phyloP scores from a whole-genome alignment of 106 monocot genomes.

The Dioscorea dumetorum region DNA sequence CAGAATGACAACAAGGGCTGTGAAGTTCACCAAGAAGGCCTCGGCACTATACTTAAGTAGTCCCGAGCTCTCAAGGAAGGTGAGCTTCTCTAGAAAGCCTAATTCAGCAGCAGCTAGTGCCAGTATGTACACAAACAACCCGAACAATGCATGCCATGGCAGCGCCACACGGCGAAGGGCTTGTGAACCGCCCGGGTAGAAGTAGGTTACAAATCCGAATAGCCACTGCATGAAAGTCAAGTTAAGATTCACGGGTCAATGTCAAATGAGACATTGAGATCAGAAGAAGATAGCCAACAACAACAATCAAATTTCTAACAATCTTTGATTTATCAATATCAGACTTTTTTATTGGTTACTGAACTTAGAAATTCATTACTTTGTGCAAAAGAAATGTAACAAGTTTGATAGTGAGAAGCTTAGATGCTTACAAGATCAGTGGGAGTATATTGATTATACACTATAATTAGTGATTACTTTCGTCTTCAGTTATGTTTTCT shows the following conservation, averaged over 20 bases:
- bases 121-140: slow-evolving; percentile 73
- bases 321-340: too few relatives aligned
- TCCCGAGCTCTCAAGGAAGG: slow-evolving; percentile 68
- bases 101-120: slow-evolving; percentile 46
- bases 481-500: too few relatives aligned
- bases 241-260: not conserved
- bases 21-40: slow-evolving; percentile 88
- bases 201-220: slow-evolving; percentile 69
- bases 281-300: not conserved
- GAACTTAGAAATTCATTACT: too few relatives aligned
- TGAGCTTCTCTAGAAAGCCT: slow-evolving; percentile 91
- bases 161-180: slow-evolving; percentile 22
- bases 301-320: not conserved
- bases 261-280: not conserved
- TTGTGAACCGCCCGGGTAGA: slow-evolving; percentile 48
- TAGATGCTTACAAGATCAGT: too few relatives aligned
- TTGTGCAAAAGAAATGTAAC: too few relatives aligned
- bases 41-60: slow-evolving; percentile 68
- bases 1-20: slow-evolving; percentile 64
- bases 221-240: slow-evolving; percentile 60
- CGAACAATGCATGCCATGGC: slow-evolving; percentile 82
- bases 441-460: too few relatives aligned
- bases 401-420: too few relatives aligned
- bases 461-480: too few relatives aligned
- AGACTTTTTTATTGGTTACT: too few relatives aligned